Evolutionary conservation across 2,329 filamentous ascomycete species (phyloP).

Genomic region (Colletotrichum sp.): DNA sequence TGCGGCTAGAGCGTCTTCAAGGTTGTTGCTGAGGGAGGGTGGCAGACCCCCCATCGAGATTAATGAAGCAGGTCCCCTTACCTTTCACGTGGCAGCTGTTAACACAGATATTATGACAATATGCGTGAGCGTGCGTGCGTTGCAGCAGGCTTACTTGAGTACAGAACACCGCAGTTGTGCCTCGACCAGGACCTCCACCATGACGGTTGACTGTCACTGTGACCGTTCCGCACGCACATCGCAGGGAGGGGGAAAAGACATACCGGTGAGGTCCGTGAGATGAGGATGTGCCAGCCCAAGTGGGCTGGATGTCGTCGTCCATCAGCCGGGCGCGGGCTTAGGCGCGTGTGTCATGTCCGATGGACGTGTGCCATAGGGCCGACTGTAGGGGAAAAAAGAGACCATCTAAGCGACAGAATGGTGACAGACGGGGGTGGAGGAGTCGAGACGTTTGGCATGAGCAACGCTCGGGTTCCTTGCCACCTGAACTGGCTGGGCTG

Average conservation of each 20-base stretch:
- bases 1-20: constrained; percentile 13
- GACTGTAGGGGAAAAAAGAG: background rate
- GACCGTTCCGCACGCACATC: background rate
- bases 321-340: constrained; percentile 1
- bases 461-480: background rate
- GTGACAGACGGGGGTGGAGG: background rate
- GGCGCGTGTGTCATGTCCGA: constrained; percentile 4
- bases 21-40: background rate
- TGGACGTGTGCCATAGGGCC: constrained; percentile 1
- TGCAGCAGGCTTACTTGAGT: background rate
- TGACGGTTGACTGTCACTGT: background rate
- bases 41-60: background rate
- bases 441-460: background rate
- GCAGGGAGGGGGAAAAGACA: background rate
- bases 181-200: background rate
- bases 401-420: background rate
- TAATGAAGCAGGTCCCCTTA: background rate
- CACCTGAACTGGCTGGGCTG: background rate
- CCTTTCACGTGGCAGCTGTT: background rate
- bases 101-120: background rate
- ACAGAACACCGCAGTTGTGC: constrained; percentile 1
- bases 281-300: constrained; percentile 8
- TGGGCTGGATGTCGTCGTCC: background rate
- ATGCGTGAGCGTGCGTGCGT: background rate
- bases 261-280: constrained; percentile 6